phyloP scores from a whole-genome alignment of 148 eudicot species.

The Drosera capensis region DNA sequence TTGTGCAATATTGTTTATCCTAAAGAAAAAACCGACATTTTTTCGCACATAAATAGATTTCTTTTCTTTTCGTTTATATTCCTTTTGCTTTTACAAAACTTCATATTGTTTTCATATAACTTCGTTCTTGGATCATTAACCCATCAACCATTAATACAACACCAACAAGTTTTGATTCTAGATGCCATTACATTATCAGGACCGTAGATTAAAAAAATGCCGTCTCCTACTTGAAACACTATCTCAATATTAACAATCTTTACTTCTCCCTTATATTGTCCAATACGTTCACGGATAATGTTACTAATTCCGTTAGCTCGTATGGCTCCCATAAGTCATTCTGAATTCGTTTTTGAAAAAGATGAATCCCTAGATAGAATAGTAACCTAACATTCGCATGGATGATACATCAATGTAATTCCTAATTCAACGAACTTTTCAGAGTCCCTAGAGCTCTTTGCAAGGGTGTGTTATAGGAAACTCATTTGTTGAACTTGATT shows the following conservation, averaged over 20 bases:
- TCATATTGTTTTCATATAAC: neutral
- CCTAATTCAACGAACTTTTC: neutral
- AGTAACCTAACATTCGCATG: neutral
- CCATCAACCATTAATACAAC: neutral
- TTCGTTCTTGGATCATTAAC: neutral
- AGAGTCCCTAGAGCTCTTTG: constrained; percentile 1
- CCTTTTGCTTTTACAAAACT: too few relatives aligned
- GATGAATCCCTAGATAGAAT: neutral
- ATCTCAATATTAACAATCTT: neutral
- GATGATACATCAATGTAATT: neutral
- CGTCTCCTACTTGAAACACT: neutral
- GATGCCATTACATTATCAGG: neutral
- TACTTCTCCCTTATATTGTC: neutral
- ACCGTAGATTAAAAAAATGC: neutral
- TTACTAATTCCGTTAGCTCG: neutral
- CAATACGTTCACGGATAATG: neutral
- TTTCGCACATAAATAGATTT: too few relatives aligned
- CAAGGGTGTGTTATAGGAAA: constrained; percentile 1
- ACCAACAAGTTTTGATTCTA: neutral
- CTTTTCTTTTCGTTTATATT: too few relatives aligned
- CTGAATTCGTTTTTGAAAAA: neutral
- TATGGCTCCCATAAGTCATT: neutral
- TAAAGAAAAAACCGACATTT: too few relatives aligned
- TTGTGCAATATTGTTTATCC: too few relatives aligned
- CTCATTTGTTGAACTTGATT: too few relatives aligned